These are phyloP conservation scores for Puccinia novopanici DNA, from an alignment of 1,284 basidiomycete species.

Conservation along the genomic window DNA sequence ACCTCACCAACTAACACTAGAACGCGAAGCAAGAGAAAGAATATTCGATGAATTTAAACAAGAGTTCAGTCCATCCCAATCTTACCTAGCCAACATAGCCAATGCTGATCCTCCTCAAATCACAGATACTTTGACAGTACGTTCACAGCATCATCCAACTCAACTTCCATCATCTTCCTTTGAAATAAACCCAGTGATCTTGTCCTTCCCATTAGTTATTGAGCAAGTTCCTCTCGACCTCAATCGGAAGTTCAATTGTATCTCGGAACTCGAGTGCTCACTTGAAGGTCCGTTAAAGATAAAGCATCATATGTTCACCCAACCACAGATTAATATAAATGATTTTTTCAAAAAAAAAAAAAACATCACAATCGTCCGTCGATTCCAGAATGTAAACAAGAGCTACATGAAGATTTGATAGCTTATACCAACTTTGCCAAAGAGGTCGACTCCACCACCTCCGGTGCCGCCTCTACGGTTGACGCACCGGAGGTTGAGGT, in stretches of 20 bases:
- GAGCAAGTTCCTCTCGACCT: conserved; percentile 46
- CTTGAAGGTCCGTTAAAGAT: conserved; percentile 31
- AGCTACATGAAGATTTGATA: conserved; percentile 44
- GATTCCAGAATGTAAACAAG: conserved; percentile 36
- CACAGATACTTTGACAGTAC: conserved; percentile 46
- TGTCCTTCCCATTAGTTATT: conserved; percentile 35
- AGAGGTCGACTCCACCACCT: neutral
- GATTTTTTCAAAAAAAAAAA: neutral
- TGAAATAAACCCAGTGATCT: neutral
- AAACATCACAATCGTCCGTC: neutral
- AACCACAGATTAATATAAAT: neutral
- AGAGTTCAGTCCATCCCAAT: conserved; percentile 17
- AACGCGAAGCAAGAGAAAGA: conserved; percentile 38
- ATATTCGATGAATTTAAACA: conserved; percentile 36
- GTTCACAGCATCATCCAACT: neutral
- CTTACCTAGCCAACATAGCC: neutral
- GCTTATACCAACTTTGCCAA: conserved; percentile 40
- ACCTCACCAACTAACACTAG: neutral
- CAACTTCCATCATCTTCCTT: neutral
- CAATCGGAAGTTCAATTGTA: conserved; percentile 31
- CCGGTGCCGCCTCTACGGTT: too few relatives aligned
- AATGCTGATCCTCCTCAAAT: neutral
- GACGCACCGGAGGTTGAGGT: neutral
- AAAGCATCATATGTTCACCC: too few relatives aligned
- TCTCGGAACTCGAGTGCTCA: conserved; percentile 32